Conservation (phyloP, 164 flowering plant species). For the Aristolochia contorta region DNA sequence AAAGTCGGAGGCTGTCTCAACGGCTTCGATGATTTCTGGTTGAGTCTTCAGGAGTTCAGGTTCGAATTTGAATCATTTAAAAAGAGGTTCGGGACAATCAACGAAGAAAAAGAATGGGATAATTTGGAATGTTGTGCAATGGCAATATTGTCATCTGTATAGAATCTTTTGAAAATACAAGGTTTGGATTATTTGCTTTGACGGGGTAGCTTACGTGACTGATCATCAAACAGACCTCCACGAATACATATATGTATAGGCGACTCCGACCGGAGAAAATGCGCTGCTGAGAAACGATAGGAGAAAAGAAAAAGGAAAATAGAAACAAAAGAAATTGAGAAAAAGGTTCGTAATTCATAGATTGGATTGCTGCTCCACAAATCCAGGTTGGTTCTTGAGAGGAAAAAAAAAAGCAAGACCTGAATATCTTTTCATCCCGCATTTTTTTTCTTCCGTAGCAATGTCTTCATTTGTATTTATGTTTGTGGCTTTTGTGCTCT, state of each 20-base stretch:
- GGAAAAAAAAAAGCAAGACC: background rate
- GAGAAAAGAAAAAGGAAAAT: background rate
- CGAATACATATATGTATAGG: no score
- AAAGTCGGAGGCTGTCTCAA: no score
- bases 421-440: background rate
- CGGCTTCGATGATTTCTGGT: no score
- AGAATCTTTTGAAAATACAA: no score
- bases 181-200: no score
- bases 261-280: no score
- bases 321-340: background rate
- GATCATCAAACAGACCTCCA: background rate
- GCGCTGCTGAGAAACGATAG: background rate
- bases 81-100: no score
- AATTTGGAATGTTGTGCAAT: no score
- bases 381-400: conserved; percentile 17
- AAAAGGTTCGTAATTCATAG: conserved; percentile 17
- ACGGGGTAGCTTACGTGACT: background rate
- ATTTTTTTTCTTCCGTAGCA: background rate
- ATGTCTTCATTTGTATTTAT: background rate
- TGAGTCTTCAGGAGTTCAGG: no score
- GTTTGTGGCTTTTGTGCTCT: background rate
- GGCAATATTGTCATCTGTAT: no score
- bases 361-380: conserved; percentile 17
- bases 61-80: no score
- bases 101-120: no score